A percentile compares a stretch with the other conserved stretches of the same genome.
Conservation (phyloP, 177 flowering plant species). For the Vitis hybrid region DNA sequence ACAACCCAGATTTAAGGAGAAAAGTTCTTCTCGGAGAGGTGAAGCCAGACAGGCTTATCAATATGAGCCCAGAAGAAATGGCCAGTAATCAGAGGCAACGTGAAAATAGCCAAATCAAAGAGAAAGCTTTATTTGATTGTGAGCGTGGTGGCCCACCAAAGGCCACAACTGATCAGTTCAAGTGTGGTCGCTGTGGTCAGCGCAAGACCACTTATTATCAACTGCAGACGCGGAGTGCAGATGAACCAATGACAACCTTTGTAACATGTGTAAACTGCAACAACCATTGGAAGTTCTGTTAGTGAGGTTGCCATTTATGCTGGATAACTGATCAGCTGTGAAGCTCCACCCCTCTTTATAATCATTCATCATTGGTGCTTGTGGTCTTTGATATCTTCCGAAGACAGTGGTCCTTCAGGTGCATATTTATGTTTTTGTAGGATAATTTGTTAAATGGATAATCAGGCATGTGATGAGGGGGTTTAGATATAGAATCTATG, state of each 20-base stretch:
- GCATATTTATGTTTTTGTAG: too few species aligned
- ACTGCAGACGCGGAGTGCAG: conserved; percentile 69
- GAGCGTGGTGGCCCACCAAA: conserved; percentile 49
- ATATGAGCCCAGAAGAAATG: conserved; percentile 58
- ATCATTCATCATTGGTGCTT: too few species aligned
- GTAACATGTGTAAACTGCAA: conserved; percentile 69
- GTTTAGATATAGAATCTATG: too few species aligned
- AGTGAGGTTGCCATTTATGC: not conserved
- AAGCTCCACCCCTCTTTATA: too few species aligned
- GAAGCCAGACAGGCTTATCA: conserved; percentile 40
- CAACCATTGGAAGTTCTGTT: conserved; percentile 70
- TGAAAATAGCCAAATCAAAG: conserved; percentile 46
- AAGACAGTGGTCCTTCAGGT: too few species aligned
- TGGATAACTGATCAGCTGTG: too few species aligned
- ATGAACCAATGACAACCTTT: conserved; percentile 75
- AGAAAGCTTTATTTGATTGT: conserved; percentile 56
- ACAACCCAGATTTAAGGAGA: conserved; percentile 64
- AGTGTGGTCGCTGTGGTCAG: conserved; percentile 63
- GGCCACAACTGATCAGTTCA: conserved; percentile 66
- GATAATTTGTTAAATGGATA: too few species aligned
- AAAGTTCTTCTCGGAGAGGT: conserved; percentile 52
- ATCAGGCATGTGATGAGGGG: too few species aligned
- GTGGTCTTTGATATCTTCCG: too few species aligned
- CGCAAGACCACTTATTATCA: conserved; percentile 57
- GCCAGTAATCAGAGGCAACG: conserved; percentile 51